Base-by-base conservation (phyloP, 805 yeast species). In the Candida golubevii region DNA sequence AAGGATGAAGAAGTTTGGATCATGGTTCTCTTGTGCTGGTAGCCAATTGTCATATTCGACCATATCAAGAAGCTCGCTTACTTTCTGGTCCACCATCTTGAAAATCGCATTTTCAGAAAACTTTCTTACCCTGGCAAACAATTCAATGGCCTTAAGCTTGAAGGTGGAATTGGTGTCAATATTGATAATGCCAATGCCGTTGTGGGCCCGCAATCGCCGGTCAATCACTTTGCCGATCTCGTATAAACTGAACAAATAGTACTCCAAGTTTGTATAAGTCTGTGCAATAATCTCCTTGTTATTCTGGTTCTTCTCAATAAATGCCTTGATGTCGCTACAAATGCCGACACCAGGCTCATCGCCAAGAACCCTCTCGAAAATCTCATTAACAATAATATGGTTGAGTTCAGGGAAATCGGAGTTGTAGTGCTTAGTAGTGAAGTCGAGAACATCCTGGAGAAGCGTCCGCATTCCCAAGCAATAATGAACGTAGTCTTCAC, bases 241-340 rank as follows among this genome's bases (percentile, higher is more conserved):
- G 41, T 72, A 71, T 8, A 90, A 77, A 44, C 95, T 88, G 54
- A 74, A 80, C 35, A 86, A 74, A 61, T 90, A 91, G 61, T 86
- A 88, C 59, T 91, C 97, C 56, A 91, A 69, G 61, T 93, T 89
- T 46, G 93, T 84, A 53, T 87, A 73, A 53, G 88, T 87, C 67
- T 93, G 98, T 0, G 96, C 84, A 26, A 88, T 77, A 53, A 88
- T 90, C 63, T 91, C 98, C 58, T 95, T 86, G 49, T 89, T 85
- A 10, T 83, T 78, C 2, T 89, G 75, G 52, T 79, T 76, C 39
- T 85, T 74, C 48, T 81, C 80, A 11, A 75, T 72, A 45, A 78
- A 74, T 38, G 86, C 78, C 47, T 82, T 79, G 34, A 71, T 63
- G 48, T 69, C 75, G 46, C 71, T 71, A 53, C 88, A 77, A 1